These are phyloP conservation scores for Suhomyces xylopsoci DNA, from an alignment of 805 yeast species.

Conservation along the genomic window DNA sequence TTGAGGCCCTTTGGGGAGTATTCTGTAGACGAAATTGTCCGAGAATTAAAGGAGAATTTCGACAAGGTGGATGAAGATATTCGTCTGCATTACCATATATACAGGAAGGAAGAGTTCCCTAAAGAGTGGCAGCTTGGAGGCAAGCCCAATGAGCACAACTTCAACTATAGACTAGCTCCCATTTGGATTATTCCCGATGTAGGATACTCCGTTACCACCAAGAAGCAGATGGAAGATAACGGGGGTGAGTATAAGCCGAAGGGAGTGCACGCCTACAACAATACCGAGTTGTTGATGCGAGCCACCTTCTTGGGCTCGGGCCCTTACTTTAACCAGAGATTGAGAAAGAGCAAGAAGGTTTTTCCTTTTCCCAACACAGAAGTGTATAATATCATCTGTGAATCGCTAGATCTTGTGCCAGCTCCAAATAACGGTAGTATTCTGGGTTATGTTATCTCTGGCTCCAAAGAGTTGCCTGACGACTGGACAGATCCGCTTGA, in stretches of 20 bases:
- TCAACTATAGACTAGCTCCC: slow-evolving; percentile 70
- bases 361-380: slow-evolving; percentile 72
- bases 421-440: slow-evolving; percentile 58
- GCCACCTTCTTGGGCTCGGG: slow-evolving; percentile 79
- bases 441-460: slow-evolving; percentile 14
- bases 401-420: slow-evolving; percentile 50
- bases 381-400: slow-evolving; percentile 72
- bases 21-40: slow-evolving; percentile 44
- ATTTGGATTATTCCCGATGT: slow-evolving; percentile 81
- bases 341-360: slow-evolving; percentile 32
- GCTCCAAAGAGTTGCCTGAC: slow-evolving; percentile 27
- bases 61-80: slow-evolving; percentile 14
- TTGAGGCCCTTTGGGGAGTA: slow-evolving; percentile 52
- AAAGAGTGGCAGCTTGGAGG: slow-evolving; percentile 56
- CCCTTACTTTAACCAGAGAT: slow-evolving; percentile 58
- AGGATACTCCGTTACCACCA: slow-evolving; percentile 73
- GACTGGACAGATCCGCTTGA: slow-evolving; percentile 46
- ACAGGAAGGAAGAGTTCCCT: slow-evolving; percentile 52
- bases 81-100: slow-evolving; percentile 43
- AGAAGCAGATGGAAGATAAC: slow-evolving; percentile 49
- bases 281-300: slow-evolving; percentile 74
- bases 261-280: slow-evolving; percentile 87
- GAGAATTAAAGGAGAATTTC: slow-evolving; percentile 37
- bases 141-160: slow-evolving; percentile 28
- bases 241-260: slow-evolving; percentile 52